Base-by-base conservation (phyloP, 2,329 filamentous ascomycete genomes). In the Geosmithia flava region DNA sequence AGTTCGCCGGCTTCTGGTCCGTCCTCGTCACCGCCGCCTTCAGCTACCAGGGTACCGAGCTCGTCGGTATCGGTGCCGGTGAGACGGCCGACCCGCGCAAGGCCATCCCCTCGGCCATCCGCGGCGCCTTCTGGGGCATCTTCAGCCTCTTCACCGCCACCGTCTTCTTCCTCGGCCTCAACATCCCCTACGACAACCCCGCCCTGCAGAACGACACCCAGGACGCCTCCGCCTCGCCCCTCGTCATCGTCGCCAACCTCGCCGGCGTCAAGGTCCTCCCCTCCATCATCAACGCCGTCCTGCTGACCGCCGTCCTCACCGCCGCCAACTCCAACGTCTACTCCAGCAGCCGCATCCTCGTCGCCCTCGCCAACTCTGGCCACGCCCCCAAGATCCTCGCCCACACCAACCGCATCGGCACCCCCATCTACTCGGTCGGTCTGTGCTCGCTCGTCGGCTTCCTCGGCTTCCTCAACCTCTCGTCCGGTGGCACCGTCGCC, bases 271-370 rank as follows among this genome's bases (percentile, higher is more conserved):
- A 68, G 7, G 74, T 77, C 3, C 74, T 87, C 3, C 76, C 80
- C 6, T 69, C 78, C 55, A 81, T 90, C 59, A 81, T 91, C 70
- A 91, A 91, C 62, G 85, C 80, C 16, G 80, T 88, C 7, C 76
- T 91, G 10, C 70, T 91, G 20, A 87, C 85, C 0, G 85, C 85
- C 3, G 86, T 89, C 7, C 78, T 88, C 55, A 87, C 84, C 0
- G 85, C 86, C 6, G 86, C 83, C 51, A 87, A 85, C 65, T 85
- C 83, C 15, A 86, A 86, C 65, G 74, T 89, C 50, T 87, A 86
- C 67, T 84, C 82, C 42, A 80, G 79, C 50, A 82, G 77, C 49
- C 80, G 83, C 20, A 81, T 84, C 41, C 70, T 87, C 37, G 72
- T 86, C 52, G 80, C 77, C 10, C 70, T 87, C 13, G 80, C 82